These are phyloP conservation scores for Eucalyptus marginata DNA, from an alignment of 345 rosid species.

Conservation along the genomic window DNA sequence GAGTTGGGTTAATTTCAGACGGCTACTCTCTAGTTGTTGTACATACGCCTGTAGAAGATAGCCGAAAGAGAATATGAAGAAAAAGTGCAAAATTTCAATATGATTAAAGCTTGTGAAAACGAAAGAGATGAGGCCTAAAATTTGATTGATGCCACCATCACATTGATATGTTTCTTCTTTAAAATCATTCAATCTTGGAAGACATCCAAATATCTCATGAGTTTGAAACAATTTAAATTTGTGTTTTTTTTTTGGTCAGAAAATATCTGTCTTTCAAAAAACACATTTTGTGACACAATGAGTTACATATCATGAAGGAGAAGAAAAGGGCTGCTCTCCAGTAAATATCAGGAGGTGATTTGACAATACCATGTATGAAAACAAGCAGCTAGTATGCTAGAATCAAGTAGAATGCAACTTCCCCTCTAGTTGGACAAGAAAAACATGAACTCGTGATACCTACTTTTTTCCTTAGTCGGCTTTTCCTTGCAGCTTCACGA, in stretches of 20 bases:
- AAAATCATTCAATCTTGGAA: neutral
- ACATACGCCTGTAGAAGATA: slow-evolving; percentile 62
- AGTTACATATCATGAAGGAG: neutral
- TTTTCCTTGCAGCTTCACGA: slow-evolving; percentile 98
- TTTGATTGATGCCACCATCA: neutral
- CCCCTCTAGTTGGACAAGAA: neutral
- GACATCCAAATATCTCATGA: neutral
- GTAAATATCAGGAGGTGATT: neutral
- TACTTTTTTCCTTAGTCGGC: slow-evolving; percentile 90
- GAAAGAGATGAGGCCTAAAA: neutral
- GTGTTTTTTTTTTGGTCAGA: neutral
- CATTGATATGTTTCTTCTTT: neutral
- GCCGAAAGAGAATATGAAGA: neutral
- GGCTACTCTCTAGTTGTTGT: slow-evolving; percentile 90
- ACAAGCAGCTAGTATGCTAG: neutral
- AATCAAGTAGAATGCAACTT: neutral
- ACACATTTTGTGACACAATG: neutral
- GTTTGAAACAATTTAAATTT: neutral
- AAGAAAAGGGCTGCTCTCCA: neutral
- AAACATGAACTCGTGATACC: neutral
- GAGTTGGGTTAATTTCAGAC: slow-evolving; percentile 76
- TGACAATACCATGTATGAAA: neutral
- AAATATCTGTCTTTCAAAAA: neutral
- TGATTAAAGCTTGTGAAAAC: neutral
- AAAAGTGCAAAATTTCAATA: neutral